Conservation (phyloP, 805 yeast genomes). For the Saturnispora gosingensis region DNA sequence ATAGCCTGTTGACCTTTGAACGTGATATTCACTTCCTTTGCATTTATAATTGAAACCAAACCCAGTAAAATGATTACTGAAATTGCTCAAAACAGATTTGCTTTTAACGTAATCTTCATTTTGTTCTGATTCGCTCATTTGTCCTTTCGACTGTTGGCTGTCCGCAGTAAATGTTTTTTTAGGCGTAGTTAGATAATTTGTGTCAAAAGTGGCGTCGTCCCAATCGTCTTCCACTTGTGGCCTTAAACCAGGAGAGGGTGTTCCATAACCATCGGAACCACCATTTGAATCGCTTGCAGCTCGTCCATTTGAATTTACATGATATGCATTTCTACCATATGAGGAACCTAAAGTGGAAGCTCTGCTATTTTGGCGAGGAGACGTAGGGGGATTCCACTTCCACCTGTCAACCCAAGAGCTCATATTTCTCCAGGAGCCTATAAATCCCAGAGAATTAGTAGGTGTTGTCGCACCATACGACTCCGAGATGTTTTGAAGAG, state of each 20-base stretch:
- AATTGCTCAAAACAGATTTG: neutral
- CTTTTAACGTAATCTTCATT: neutral
- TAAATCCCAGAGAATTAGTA: conserved; percentile 7
- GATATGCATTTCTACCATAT: conserved; percentile 7
- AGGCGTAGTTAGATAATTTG: neutral
- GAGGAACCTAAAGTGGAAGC: conserved; percentile 9
- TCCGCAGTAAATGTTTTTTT: neutral
- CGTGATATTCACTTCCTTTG: neutral
- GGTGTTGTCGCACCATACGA: conserved; percentile 26
- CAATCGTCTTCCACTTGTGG: conserved; percentile 3
- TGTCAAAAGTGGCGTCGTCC: conserved; percentile 2
- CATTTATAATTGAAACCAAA: conserved; percentile 6
- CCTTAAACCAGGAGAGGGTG: conserved; percentile 3
- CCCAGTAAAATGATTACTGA: neutral
- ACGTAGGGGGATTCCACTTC: conserved; percentile 12
- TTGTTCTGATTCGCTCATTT: neutral
- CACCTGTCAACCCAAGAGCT: conserved; percentile 26
- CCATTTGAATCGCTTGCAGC: neutral
- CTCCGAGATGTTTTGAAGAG: conserved; percentile 28
- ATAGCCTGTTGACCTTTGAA: conserved; percentile 6
- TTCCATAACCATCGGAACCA: neutral
- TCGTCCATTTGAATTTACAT: neutral
- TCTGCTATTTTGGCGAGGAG: conserved; percentile 6
- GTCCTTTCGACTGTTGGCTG: conserved; percentile 1
- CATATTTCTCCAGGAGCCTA: conserved; percentile 25